These are phyloP conservation scores for Sphaerobolus stellatus DNA, from an alignment of 1,284 basidiomycete genomes.

Conservation along the genomic window DNA sequence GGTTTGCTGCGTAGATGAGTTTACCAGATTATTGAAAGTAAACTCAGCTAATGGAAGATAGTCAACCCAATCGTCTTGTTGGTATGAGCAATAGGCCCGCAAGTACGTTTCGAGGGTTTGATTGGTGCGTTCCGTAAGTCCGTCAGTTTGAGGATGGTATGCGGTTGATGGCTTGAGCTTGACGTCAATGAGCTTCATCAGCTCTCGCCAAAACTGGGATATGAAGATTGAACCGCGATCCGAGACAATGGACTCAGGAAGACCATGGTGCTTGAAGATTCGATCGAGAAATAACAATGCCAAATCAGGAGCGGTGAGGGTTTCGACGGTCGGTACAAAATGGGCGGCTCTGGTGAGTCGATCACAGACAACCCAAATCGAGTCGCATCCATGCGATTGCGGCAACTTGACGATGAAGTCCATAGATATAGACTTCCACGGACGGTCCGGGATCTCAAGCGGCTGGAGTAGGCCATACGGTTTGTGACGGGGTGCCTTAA, in stretches of 20 bases:
- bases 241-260: slow-evolving; percentile 33
- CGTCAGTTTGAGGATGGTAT: slow-evolving; percentile 36
- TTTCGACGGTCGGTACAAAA: slow-evolving; percentile 28
- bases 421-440: slow-evolving; percentile 35
- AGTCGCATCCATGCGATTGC: slow-evolving; percentile 26
- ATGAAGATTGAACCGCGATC: slow-evolving; percentile 39
- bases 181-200: slow-evolving; percentile 21
- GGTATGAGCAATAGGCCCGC: slow-evolving; percentile 23
- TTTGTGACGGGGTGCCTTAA: slow-evolving; percentile 20
- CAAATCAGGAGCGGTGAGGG: slow-evolving; percentile 24
- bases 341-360: slow-evolving; percentile 26
- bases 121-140: slow-evolving; percentile 36
- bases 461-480: slow-evolving; percentile 34
- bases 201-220: slow-evolving; percentile 28
- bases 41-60: neutral
- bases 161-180: slow-evolving; percentile 30
- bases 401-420: slow-evolving; percentile 37
- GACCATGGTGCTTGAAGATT: slow-evolving; percentile 32
- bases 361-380: slow-evolving; percentile 29
- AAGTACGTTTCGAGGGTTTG: slow-evolving; percentile 37
- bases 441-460: slow-evolving; percentile 21
- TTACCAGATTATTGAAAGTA: neutral
- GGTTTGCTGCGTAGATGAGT: neutral
- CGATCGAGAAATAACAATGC: slow-evolving; percentile 27
- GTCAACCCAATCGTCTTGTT: neutral